Percentiles rank a stretch among this genome's conserved stretches.
Conservation (phyloP, 495 filamentous ascomycete genomes). For the Neurospora sp. region DNA sequence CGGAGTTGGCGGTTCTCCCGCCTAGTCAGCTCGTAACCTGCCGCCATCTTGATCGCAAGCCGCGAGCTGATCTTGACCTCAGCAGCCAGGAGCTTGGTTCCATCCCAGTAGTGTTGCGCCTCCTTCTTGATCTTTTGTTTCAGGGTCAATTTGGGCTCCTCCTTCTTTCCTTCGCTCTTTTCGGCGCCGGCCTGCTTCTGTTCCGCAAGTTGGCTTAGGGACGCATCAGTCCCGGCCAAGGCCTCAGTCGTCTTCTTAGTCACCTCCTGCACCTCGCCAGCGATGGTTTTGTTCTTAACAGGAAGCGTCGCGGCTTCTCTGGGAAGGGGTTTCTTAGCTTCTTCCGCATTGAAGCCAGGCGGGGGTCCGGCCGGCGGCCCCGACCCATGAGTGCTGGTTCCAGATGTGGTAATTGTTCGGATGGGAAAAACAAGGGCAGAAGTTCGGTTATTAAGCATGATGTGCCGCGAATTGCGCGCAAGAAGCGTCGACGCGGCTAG, state of each 20-base stretch:
- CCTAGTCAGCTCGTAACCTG: constrained; percentile 90
- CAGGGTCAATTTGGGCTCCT: constrained; percentile 69
- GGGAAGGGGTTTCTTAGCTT: constrained; percentile 78
- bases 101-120: constrained; percentile 93
- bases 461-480: constrained; percentile 44
- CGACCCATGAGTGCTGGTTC: constrained; percentile 39
- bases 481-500: constrained; percentile 41
- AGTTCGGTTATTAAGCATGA: constrained; percentile 52
- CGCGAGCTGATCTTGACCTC: constrained; percentile 88
- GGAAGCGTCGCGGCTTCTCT: constrained; percentile 30
- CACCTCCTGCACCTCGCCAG: constrained; percentile 17
- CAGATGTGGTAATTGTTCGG: constrained; percentile 59
- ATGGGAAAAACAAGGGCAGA: constrained; percentile 56
- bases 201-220: constrained; percentile 22
- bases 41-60: constrained; percentile 92
- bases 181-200: constrained; percentile 22
- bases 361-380: constrained; percentile 57
- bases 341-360: constrained; percentile 84
- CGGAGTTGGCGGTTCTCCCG: constrained; percentile 87
- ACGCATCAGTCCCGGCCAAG: constrained; percentile 16
- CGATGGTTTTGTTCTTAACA: constrained; percentile 21
- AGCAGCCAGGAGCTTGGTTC: constrained; percentile 89
- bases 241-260: constrained; percentile 22
- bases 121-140: constrained; percentile 92
- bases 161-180: constrained; percentile 48